phyloP scores from a whole-genome alignment of 257 asterid genomes.

The Nyctanthes arbortristis region DNA sequence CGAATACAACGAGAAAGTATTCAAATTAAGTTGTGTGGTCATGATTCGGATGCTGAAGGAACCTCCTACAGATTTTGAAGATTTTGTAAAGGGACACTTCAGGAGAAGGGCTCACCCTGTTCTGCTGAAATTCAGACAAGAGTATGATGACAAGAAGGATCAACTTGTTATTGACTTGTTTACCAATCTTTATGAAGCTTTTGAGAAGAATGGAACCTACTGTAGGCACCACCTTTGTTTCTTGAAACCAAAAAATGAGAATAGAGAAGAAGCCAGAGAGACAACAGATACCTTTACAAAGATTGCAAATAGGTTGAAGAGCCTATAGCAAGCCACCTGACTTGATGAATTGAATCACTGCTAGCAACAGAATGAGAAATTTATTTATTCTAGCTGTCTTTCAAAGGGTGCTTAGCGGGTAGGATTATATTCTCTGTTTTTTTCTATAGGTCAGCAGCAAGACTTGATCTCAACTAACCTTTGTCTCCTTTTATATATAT shows the following conservation, averaged over 20 bases:
- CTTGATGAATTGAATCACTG: not conserved
- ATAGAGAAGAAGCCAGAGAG: conserved; percentile 8
- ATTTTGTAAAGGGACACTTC: conserved; percentile 40
- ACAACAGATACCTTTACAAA: not conserved
- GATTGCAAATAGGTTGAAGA: not conserved
- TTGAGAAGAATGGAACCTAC: conserved; percentile 38
- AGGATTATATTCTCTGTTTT: no score
- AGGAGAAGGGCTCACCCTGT: conserved; percentile 37
- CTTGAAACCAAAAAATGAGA: conserved; percentile 13
- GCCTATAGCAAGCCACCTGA: not conserved
- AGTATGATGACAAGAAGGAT: conserved; percentile 12
- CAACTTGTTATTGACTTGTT: conserved; percentile 24
- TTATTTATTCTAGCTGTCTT: not conserved
- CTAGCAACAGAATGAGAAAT: not conserved
- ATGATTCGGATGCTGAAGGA: conserved; percentile 26
- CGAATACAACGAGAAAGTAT: conserved; percentile 6
- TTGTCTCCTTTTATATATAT: no score
- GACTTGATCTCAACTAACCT: no score
- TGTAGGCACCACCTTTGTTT: conserved; percentile 35
- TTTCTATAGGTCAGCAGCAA: no score
- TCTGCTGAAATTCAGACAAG: conserved; percentile 30
- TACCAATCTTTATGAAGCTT: conserved; percentile 22
- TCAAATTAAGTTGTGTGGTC: conserved; percentile 23
- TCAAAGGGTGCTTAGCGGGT: no score
- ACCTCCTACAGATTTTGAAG: conserved; percentile 30